Evolutionary conservation across 1,284 basidiomycete species (phyloP).

Genomic region (Cryptococcus deneoformans): DNA sequence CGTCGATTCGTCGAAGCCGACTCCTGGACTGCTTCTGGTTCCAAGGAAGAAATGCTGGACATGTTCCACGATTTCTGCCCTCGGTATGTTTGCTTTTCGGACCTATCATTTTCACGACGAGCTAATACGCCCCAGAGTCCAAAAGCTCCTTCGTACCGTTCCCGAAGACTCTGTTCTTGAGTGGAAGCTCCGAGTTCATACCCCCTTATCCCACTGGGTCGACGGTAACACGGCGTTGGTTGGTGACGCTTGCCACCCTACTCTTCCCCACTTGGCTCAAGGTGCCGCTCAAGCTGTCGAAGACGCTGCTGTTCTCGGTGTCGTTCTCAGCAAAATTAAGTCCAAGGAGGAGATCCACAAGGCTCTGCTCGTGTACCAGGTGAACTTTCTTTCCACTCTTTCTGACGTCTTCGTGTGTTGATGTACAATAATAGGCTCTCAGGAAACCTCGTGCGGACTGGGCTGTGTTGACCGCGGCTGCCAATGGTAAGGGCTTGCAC

Average conservation of each 20-base stretch:
- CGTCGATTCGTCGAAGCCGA: conserved; percentile 39
- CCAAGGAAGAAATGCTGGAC: conserved; percentile 41
- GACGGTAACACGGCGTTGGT: conserved; percentile 33
- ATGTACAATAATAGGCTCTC: conserved; percentile 19
- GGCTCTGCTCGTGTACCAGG: conserved; percentile 43
- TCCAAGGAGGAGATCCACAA: conserved; percentile 39
- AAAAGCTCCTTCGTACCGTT: conserved; percentile 45
- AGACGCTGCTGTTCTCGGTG: conserved; percentile 46
- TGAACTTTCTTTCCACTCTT: neutral
- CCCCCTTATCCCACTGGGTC: conserved; percentile 43
- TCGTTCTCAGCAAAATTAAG: conserved; percentile 40
- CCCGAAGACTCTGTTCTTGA: conserved; percentile 46
- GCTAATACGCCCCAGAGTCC: conserved; percentile 21
- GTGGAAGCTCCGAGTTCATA: conserved; percentile 48
- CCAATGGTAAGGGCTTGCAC: conserved; percentile 45
- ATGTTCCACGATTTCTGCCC: conserved; percentile 46
- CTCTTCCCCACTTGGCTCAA: conserved; percentile 42
- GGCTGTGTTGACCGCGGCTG: conserved; percentile 41
- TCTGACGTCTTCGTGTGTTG: neutral
- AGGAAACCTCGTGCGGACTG: conserved; percentile 48
- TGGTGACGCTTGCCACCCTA: conserved; percentile 43
- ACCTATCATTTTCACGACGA: no score
- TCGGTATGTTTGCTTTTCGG: no score
- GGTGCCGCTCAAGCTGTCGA: conserved; percentile 50
- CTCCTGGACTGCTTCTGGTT: conserved; percentile 45